These are phyloP conservation scores for Acacia confusa DNA, from an alignment of 306 rosid species.

Conservation along the genomic window DNA sequence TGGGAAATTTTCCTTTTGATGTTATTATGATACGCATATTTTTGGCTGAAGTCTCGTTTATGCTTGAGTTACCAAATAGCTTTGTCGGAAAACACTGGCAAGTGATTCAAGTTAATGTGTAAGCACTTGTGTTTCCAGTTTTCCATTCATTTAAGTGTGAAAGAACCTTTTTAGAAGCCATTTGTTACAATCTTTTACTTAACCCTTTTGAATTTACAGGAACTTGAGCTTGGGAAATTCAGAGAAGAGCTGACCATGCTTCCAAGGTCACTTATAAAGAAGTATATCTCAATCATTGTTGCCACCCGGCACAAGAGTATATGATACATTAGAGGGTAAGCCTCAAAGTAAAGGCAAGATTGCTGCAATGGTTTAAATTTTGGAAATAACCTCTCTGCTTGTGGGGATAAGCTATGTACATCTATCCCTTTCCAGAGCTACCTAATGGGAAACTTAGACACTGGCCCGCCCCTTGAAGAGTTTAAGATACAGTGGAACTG, in stretches of 20 bases:
- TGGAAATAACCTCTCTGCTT: too few relatives aligned
- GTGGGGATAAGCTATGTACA: too few relatives aligned
- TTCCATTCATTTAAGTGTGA: background rate
- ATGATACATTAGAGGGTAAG: background rate
- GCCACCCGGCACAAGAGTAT: background rate
- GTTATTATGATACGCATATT: background rate
- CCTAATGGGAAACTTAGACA: too few relatives aligned
- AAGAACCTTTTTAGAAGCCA: background rate
- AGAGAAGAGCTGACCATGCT: background rate
- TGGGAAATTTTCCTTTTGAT: background rate
- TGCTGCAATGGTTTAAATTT: too few relatives aligned
- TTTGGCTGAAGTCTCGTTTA: background rate
- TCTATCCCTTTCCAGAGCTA: too few relatives aligned
- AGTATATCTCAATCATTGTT: background rate
- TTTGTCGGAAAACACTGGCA: background rate
- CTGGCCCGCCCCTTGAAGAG: too few relatives aligned
- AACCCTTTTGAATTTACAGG: background rate
- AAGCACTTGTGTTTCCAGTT: background rate
- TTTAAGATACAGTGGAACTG: too few relatives aligned
- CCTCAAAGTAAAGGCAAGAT: too few relatives aligned
- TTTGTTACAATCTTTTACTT: background rate
- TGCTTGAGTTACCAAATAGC: background rate
- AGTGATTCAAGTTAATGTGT: background rate
- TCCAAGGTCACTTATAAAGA: background rate
- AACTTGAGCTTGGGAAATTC: background rate